Evolutionary conservation across 2,329 filamentous ascomycete species (phyloP).

Genomic region (Ophidiomyces ophidiicola): DNA sequence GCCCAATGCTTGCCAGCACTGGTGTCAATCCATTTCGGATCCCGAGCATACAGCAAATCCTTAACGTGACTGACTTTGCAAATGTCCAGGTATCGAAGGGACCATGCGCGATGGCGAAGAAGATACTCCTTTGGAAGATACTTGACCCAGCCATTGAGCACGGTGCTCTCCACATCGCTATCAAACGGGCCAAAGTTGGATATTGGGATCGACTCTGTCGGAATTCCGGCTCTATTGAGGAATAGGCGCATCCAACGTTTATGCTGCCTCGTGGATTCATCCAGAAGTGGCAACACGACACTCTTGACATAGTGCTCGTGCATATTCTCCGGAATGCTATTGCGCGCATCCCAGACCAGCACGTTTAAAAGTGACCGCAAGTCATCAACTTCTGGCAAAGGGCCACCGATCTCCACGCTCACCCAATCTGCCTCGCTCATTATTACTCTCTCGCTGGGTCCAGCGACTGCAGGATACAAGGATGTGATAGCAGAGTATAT

Average conservation of each 20-base stretch:
- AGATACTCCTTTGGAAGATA: constrained; percentile 17
- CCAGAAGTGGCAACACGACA: constrained; percentile 15
- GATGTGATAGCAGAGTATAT: constrained; percentile 6
- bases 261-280: constrained; percentile 16
- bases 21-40: constrained; percentile 7
- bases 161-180: not conserved
- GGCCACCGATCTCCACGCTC: constrained; percentile 11
- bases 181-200: constrained; percentile 16
- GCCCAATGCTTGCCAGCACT: constrained; percentile 13
- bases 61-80: constrained; percentile 10
- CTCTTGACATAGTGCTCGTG: constrained; percentile 12
- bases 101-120: constrained; percentile 10
- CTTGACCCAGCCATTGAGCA: constrained; percentile 11
- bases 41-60: constrained; percentile 2
- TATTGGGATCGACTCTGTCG: not conserved
- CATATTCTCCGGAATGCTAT: constrained; percentile 10
- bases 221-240: constrained; percentile 10
- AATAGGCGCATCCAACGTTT: constrained; percentile 18
- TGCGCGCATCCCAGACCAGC: constrained; percentile 6
- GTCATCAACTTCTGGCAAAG: constrained; percentile 8
- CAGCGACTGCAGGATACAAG: constrained; percentile 8
- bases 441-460: constrained; percentile 12
- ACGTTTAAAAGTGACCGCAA: constrained; percentile 13
- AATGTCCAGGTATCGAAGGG: constrained; percentile 13
- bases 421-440: constrained; percentile 13